Evolutionary conservation across 1,284 basidiomycete genomes (phyloP), one percentile per base, ranked within the genome.

Genomic region (Boletellus dicymbophilus): DNA sequence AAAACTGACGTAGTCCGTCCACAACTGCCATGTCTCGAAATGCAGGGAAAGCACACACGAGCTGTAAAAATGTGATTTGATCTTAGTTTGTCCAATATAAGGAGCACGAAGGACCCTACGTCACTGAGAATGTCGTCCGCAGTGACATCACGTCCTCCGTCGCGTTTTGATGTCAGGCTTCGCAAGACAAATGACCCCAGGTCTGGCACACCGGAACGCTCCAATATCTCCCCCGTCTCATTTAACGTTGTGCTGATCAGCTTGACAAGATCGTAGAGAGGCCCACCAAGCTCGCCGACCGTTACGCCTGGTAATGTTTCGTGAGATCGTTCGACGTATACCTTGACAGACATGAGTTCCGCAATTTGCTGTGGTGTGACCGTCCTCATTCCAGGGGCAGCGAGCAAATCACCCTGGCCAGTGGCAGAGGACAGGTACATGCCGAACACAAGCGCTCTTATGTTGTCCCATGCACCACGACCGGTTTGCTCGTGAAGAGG

Each of bases 401-500:
- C 82, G 23, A 93, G 72, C n/a, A 82, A 63, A 66, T 88, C 80
- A 7, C 69, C 76, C 55, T 80, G 80, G 25, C 74, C 77, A 20
- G 74, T 68, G 13, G 79, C 72, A 2, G 83, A 84, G 27, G 82
- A 76, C 56, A 94, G 76, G 66, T 86, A 90, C 58, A 89, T 72
- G 15, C 81, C 78, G 58, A 93, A 82, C 25, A 82, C 74, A 43
- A 94, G 77, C 3, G 82, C 84, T 43, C 86, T 79, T 58, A 93
- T 86, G 51, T 80, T 83, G 66, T 93, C 88, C 78, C 85, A 92
- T 55, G 90, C 88, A 22, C 91, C 90, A 31, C 88, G 80, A 15
- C 83, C 80, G 9, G 84, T 84, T 48, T 81, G 79, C 25, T 71
- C 66, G 64, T 90, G 89, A 33, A 94, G 75, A 2, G 85, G 80